phyloP scores from a whole-genome alignment of 495 filamentous ascomycete species.

The Xylaria cubensis region DNA sequence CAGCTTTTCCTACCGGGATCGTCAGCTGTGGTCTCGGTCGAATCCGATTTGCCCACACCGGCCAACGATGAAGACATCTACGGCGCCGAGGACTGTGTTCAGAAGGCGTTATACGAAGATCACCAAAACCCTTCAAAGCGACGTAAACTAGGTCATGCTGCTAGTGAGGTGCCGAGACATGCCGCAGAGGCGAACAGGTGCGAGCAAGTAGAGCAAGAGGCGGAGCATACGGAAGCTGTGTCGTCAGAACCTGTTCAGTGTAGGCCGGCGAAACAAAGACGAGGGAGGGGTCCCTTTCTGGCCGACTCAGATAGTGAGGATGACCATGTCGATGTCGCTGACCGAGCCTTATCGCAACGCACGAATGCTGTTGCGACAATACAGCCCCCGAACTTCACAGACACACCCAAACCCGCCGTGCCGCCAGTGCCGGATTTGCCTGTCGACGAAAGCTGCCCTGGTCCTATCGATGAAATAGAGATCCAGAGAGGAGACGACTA shows the following conservation, averaged over 20 bases:
- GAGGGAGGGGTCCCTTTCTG: conserved; percentile 61
- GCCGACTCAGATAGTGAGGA: conserved; percentile 74
- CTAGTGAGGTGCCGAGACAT: background rate
- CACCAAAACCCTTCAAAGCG: conserved; percentile 35
- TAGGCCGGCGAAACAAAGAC: conserved; percentile 24
- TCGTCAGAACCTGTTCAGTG: background rate
- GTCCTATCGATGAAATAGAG: conserved; percentile 40
- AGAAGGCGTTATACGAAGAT: conserved; percentile 32
- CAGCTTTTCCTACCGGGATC: conserved; percentile 37
- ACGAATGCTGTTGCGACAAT: conserved; percentile 10
- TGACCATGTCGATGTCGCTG: conserved; percentile 41
- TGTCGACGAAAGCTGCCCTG: conserved; percentile 34
- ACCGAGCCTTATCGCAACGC: background rate
- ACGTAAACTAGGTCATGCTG: conserved; percentile 38
- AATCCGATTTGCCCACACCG: conserved; percentile 1
- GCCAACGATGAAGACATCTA: conserved; percentile 36
- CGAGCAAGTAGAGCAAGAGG: background rate
- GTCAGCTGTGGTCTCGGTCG: conserved; percentile 12
- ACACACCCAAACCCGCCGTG: conserved; percentile 14
- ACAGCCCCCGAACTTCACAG: conserved; percentile 12
- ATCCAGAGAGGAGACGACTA: conserved; percentile 58
- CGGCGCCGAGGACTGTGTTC: conserved; percentile 26
- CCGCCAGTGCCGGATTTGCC: conserved; percentile 38
- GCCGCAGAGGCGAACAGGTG: conserved; percentile 1
- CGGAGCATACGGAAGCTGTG: conserved; percentile 7